A percentile compares a stretch with the other conserved stretches of the same genome.
phyloP scores from a whole-genome alignment of 1,284 basidiomycete genomes.

The Volvariella volvacea region DNA sequence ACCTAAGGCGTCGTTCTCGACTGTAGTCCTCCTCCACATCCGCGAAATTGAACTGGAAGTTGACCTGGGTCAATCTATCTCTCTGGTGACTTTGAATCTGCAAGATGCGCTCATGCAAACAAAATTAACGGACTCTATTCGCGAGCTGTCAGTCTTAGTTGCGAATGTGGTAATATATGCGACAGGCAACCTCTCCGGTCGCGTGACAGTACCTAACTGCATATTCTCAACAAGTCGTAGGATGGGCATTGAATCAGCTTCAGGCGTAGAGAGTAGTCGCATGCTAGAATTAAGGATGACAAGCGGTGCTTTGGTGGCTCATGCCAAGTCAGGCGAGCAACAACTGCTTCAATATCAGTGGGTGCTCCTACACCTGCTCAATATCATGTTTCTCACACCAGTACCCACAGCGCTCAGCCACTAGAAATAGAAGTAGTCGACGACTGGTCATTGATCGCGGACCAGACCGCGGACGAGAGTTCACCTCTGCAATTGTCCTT shows the following conservation, averaged over 20 bases:
- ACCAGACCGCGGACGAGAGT: conserved; percentile 32
- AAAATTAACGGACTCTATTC: conserved; percentile 46
- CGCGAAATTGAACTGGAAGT: conserved; percentile 67
- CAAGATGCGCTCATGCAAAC: conserved; percentile 54
- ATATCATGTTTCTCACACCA: conserved; percentile 5
- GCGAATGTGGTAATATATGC: conserved; percentile 56
- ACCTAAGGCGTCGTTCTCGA: conserved; percentile 45
- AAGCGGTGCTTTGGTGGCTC: conserved; percentile 62
- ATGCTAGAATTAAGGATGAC: conserved; percentile 75
- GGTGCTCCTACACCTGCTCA: conserved; percentile 16
- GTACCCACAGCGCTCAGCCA: conserved; percentile 61
- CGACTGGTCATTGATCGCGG: conserved; percentile 65
- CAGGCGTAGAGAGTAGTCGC: conserved; percentile 28
- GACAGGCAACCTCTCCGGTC: conserved; percentile 72
- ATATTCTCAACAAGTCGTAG: conserved; percentile 71
- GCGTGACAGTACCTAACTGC: conserved; percentile 61
- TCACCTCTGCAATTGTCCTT: conserved; percentile 72
- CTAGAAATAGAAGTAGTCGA: conserved; percentile 71
- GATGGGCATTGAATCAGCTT: conserved; percentile 28
- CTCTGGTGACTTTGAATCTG: conserved; percentile 56
- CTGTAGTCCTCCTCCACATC: conserved; percentile 59
- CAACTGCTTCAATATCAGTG: conserved; percentile 76
- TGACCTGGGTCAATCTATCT: conserved; percentile 76
- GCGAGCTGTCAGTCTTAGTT: conserved; percentile 65
- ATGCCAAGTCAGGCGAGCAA: conserved; percentile 73